phyloP scores from a whole-genome alignment of 768 basidiomycete species.

The Guyanaporus albipodus region DNA sequence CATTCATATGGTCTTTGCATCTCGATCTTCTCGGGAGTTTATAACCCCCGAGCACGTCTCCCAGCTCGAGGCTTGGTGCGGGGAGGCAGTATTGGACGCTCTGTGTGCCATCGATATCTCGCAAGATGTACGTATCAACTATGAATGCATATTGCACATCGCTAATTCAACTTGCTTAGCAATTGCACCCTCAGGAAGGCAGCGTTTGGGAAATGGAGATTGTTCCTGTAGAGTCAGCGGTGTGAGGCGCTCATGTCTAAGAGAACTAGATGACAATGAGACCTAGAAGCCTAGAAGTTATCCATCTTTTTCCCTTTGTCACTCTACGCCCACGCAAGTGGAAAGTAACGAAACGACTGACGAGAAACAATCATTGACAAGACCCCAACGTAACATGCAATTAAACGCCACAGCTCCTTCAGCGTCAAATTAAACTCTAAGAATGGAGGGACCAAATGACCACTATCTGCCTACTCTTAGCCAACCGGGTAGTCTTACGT shows the following conservation, averaged over 20 bases:
- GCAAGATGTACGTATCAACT: conserved; percentile 39
- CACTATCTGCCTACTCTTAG: conserved; percentile 1
- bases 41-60: conserved; percentile 66
- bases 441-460: not conserved
- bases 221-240: not conserved
- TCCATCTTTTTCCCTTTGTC: not conserved
- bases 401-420: conserved; percentile 25
- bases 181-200: conserved; percentile 48
- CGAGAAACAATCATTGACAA: too few species aligned
- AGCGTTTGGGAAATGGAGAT: conserved; percentile 50
- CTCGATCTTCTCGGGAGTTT: conserved; percentile 65
- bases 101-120: conserved; percentile 46
- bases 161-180: conserved; percentile 33
- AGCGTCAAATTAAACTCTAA: conserved; percentile 11
- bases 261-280: not conserved
- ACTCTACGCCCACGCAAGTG: not conserved
- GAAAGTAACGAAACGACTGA: not conserved
- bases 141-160: not conserved
- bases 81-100: conserved; percentile 56
- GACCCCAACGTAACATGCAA: conserved; percentile 5
- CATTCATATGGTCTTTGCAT: conserved; percentile 80
- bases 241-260: conserved; percentile 5
- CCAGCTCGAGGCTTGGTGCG: conserved; percentile 58
- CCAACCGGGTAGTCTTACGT: too few species aligned
- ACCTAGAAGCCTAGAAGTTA: not conserved